Conservation (phyloP, 768 basidiomycete species). For the Leucocoprinus sp. region DNA sequence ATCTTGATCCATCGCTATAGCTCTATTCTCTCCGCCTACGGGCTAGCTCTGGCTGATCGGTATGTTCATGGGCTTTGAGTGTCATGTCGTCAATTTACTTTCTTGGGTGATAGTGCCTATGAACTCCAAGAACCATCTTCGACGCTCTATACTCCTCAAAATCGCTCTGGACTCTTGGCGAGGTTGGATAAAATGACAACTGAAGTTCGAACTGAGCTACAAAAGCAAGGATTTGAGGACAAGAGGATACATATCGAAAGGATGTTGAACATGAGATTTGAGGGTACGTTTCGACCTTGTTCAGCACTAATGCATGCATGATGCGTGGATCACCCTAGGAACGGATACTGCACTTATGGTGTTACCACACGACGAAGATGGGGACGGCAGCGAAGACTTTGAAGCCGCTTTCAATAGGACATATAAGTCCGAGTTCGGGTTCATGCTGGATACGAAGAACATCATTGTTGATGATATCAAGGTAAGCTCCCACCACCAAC, state of each 20-base stretch:
- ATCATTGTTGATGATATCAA: constrained; percentile 91
- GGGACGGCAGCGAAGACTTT: constrained; percentile 62
- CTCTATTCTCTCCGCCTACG: constrained; percentile 90
- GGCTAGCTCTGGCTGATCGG: constrained; percentile 83
- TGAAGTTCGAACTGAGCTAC: constrained; percentile 59
- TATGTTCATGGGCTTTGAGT: constrained; percentile 15
- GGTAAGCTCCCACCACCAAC: constrained; percentile 26
- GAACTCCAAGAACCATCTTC: constrained; percentile 90
- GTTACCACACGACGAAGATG: constrained; percentile 37
- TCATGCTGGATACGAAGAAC: constrained; percentile 75
- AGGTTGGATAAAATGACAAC: constrained; percentile 64
- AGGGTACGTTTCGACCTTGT: constrained; percentile 19
- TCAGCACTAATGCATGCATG: background rate
- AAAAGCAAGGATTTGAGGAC: constrained; percentile 72
- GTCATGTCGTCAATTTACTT: background rate
- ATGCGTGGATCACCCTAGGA: constrained; percentile 29
- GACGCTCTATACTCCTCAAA: constrained; percentile 59
- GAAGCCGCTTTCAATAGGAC: constrained; percentile 69
- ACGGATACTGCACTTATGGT: constrained; percentile 93
- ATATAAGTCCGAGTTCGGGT: constrained; percentile 87
- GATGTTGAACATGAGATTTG: constrained; percentile 88
- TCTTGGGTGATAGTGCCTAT: constrained; percentile 46
- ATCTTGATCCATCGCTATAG: constrained; percentile 88
- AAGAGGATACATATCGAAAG: constrained; percentile 68
- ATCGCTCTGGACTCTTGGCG: constrained; percentile 42